phyloP scores from a whole-genome alignment of 2,329 filamentous ascomycete genomes.

The Corynespora cassiicola region DNA sequence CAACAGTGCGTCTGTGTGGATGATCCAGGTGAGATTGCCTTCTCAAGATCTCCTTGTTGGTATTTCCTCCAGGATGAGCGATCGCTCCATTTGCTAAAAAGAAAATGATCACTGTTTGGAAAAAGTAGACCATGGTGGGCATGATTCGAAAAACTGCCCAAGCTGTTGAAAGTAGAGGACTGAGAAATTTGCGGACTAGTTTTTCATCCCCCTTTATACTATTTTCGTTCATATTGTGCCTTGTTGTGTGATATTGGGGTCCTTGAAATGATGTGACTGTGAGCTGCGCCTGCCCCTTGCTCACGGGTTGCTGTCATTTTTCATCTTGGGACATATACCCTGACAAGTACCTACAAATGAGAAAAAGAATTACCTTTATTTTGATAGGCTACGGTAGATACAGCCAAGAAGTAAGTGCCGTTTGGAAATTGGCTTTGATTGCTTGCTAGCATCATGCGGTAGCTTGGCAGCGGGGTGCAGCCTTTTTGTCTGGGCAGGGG shows the following conservation, averaged over 20 bases:
- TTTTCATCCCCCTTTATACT: conserved; percentile 14
- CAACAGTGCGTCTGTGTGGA: conserved; percentile 46
- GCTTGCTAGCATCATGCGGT: conserved; percentile 15
- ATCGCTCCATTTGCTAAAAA: conserved; percentile 32
- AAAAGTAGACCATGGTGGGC: conserved; percentile 35
- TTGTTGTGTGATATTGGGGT: neutral
- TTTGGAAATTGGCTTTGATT: conserved; percentile 23
- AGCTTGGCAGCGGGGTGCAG: conserved; percentile 28
- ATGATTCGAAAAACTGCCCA: conserved; percentile 5
- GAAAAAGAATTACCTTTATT: conserved; percentile 18
- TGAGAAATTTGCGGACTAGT: conserved; percentile 1
- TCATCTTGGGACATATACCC: conserved; percentile 7
- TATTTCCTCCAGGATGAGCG: conserved; percentile 51
- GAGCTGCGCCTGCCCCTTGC: conserved; percentile 13
- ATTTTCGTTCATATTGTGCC: neutral
- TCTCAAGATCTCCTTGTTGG: conserved; percentile 35
- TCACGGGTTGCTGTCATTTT: conserved; percentile 4
- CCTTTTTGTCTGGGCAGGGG: no score
- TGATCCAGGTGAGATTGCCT: conserved; percentile 43
- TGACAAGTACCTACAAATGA: conserved; percentile 23
- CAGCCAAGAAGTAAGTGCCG: conserved; percentile 20
- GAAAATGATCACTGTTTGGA: conserved; percentile 26
- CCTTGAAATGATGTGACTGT: conserved; percentile 1
- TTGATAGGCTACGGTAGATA: conserved; percentile 26
- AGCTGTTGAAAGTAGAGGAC: conserved; percentile 1